These are phyloP conservation scores for Aspergillus persii DNA, from an alignment of 2,329 filamentous ascomycete species.

Conservation along the genomic window DNA sequence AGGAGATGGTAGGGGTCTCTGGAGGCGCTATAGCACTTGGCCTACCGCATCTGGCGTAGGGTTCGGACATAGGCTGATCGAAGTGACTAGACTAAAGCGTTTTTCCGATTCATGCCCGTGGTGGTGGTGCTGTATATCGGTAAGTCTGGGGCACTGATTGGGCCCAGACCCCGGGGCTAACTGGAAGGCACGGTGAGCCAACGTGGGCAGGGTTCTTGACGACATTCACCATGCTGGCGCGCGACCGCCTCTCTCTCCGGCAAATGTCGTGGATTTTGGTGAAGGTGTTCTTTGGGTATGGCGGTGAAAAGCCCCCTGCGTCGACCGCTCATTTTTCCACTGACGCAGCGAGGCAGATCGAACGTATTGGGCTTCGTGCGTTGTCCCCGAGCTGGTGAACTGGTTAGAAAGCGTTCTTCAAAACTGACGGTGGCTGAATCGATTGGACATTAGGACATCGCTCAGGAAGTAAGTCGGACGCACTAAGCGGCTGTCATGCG, in stretches of 20 bases:
- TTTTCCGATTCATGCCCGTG: conserved; percentile 75
- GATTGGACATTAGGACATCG: conserved; percentile 41
- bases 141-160: conserved; percentile 27
- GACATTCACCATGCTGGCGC: conserved; percentile 63
- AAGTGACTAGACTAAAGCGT: conserved; percentile 67
- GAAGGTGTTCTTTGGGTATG: conserved; percentile 61
- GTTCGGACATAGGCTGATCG: conserved; percentile 26
- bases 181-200: conserved; percentile 4
- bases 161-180: neutral
- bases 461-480: conserved; percentile 35
- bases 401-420: conserved; percentile 16
- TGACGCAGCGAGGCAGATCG: conserved; percentile 40
- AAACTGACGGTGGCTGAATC: conserved; percentile 39
- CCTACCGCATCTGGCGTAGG: neutral
- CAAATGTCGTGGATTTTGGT: conserved; percentile 61
- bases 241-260: conserved; percentile 54
- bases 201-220: conserved; percentile 68
- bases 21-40: neutral
- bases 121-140: conserved; percentile 79
- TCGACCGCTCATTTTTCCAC: conserved; percentile 17
- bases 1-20: conserved; percentile 69
- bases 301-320: conserved; percentile 22
- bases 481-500: conserved; percentile 32
- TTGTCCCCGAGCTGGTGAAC: conserved; percentile 22
- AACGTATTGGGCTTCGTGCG: conserved; percentile 60